phyloP scores from a whole-genome alignment of 352 stramenopile species.

The Peronospora destructor region DNA sequence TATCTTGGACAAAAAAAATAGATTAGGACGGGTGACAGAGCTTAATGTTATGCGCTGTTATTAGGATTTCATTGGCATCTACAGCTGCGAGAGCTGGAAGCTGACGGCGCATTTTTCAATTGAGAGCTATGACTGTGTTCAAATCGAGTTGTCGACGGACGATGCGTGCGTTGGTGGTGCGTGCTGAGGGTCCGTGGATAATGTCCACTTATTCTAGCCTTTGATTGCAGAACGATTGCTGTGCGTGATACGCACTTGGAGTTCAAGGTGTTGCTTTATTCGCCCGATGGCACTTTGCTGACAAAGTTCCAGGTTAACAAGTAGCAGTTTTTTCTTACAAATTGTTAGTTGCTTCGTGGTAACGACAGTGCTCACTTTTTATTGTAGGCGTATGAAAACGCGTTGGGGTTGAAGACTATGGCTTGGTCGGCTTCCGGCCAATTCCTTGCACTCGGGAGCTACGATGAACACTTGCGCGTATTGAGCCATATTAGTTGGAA shows the following conservation, averaged over 20 bases:
- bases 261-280: conserved; percentile 69
- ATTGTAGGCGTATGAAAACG: conserved; percentile 68
- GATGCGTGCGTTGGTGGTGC: conserved; percentile 40
- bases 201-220: neutral
- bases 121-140: conserved; percentile 75
- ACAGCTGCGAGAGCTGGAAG: conserved; percentile 70
- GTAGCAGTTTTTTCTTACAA: neutral
- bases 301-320: conserved; percentile 61
- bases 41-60: neutral
- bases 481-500: conserved; percentile 78
- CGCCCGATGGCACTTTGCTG: conserved; percentile 49
- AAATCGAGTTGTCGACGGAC: conserved; percentile 64
- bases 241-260: conserved; percentile 68
- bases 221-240: conserved; percentile 39
- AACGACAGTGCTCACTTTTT: neutral
- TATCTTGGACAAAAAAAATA: neutral
- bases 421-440: conserved; percentile 70
- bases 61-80: conserved; percentile 72
- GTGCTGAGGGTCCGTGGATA: neutral
- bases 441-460: conserved; percentile 74
- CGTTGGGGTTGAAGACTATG: conserved; percentile 64
- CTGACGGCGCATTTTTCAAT: conserved; percentile 59
- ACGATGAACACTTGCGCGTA: conserved; percentile 68
- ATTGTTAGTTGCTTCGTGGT: neutral
- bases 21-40: neutral